A percentile compares a stretch with the other conserved stretches of the same genome.
These are phyloP conservation scores for Durio zibethinus DNA, from an alignment of 345 rosid species.

Conservation along the genomic window DNA sequence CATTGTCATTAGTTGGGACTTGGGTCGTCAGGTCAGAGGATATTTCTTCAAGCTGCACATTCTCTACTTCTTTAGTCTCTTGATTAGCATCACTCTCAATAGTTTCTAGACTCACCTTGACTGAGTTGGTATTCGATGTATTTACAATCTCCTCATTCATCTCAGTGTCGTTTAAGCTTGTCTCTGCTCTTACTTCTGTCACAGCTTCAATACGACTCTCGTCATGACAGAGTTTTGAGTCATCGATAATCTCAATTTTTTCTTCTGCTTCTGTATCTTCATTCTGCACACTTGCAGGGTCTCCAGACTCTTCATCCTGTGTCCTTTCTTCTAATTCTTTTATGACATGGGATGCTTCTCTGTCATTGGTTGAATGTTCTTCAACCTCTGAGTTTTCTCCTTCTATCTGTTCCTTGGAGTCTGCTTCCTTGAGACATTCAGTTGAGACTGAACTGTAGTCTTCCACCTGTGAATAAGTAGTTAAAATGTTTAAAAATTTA, in stretches of 20 bases:
- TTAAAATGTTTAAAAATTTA: not conserved
- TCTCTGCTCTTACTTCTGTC: constrained; percentile 9
- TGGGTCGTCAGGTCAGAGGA: constrained; percentile 15
- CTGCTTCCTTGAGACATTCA: constrained; percentile 21
- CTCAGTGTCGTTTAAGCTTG: constrained; percentile 17
- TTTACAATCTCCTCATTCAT: constrained; percentile 15
- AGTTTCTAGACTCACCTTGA: not conserved
- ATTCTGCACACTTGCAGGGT: not conserved
- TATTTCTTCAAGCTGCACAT: constrained; percentile 8
- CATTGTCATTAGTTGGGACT: constrained; percentile 14
- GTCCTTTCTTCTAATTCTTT: constrained; percentile 14
- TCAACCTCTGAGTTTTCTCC: constrained; percentile 13
- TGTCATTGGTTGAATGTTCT: constrained; percentile 18
- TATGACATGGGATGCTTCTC: constrained; percentile 17
- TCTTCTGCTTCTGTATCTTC: constrained; percentile 18
- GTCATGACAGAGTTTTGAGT: not conserved
- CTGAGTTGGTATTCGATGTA: not conserved
- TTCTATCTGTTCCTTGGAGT: constrained; percentile 24
- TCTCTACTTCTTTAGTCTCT: constrained; percentile 10
- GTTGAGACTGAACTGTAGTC: constrained; percentile 5
- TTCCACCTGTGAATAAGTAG: constrained; percentile 20
- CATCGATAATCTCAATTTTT: not conserved
- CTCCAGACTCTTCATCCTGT: constrained; percentile 13
- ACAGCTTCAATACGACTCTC: constrained; percentile 18
- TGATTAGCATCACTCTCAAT: constrained; percentile 14